Evolutionary conservation across 495 filamentous ascomycete species (phyloP).

Genomic region (Podospora sp.): DNA sequence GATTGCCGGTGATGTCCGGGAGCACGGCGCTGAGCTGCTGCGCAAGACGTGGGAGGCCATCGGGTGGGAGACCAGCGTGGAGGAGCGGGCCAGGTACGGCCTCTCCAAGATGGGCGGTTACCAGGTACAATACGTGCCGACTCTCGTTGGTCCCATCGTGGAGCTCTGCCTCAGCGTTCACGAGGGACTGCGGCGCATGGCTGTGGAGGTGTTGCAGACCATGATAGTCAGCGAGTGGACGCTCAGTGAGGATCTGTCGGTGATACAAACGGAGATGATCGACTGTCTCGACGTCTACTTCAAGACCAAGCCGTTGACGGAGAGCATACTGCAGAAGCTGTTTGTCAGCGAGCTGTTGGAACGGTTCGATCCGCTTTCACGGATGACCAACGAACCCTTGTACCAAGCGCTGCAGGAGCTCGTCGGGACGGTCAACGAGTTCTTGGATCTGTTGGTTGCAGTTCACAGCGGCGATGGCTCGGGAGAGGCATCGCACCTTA

Average conservation of each 20-base stretch:
- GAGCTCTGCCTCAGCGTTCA: slow-evolving; percentile 95
- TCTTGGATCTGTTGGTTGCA: slow-evolving; percentile 89
- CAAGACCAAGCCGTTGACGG: slow-evolving; percentile 82
- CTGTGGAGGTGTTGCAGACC: slow-evolving; percentile 88
- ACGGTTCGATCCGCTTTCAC: slow-evolving; percentile 72
- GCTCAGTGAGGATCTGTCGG: slow-evolving; percentile 86
- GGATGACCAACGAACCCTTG: slow-evolving; percentile 69
- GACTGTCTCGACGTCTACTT: slow-evolving; percentile 92
- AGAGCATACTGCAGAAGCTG: slow-evolving; percentile 87
- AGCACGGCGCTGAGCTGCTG: slow-evolving; percentile 84
- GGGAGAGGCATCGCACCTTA: slow-evolving; percentile 74
- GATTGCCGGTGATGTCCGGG: slow-evolving; percentile 94
- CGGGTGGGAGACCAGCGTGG: slow-evolving; percentile 87
- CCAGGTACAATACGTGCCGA: slow-evolving; percentile 97
- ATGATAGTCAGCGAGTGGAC: slow-evolving; percentile 99
- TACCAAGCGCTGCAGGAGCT: slow-evolving; percentile 76
- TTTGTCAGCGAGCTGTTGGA: slow-evolving; percentile 85
- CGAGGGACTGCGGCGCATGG: slow-evolving; percentile 83
- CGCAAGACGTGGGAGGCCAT: slow-evolving; percentile 91
- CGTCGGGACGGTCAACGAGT: slow-evolving; percentile 81
- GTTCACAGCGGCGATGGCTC: slow-evolving; percentile 79
- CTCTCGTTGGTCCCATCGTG: slow-evolving; percentile 86
- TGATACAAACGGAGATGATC: slow-evolving; percentile 96
- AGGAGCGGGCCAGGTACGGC: slow-evolving; percentile 72
- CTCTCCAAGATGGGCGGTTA: slow-evolving; percentile 88